phyloP scores from a whole-genome alignment of 2,329 filamentous ascomycete species.

The Colletotrichum eremochloae region DNA sequence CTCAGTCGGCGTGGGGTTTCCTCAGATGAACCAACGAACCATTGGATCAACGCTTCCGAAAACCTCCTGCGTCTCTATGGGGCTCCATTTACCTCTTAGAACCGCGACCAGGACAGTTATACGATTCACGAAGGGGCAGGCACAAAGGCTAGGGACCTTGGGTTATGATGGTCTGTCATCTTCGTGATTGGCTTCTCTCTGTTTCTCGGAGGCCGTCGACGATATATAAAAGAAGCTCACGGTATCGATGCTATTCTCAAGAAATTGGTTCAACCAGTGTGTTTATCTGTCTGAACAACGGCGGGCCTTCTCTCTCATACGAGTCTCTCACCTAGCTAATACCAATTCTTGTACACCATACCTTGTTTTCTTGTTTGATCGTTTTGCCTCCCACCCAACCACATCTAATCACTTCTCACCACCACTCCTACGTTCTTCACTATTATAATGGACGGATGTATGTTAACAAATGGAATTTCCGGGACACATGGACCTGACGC shows the following conservation, averaged over 20 bases:
- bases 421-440: neutral
- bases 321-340: constrained; percentile 1
- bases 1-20: constrained; percentile 12
- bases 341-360: constrained; percentile 10
- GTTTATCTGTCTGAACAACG: constrained; percentile 7
- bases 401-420: neutral
- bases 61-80: constrained; percentile 42
- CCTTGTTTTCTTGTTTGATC: neutral
- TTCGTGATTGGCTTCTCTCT: constrained; percentile 18
- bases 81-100: constrained; percentile 12
- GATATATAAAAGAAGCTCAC: constrained; percentile 37
- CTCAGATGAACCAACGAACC: constrained; percentile 11
- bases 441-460: constrained; percentile 42
- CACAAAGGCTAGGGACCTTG: constrained; percentile 4
- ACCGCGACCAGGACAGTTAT: neutral
- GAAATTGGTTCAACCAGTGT: constrained; percentile 8
- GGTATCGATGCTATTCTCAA: constrained; percentile 14
- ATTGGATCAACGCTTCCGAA: constrained; percentile 27
- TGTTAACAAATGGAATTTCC: constrained; percentile 1
- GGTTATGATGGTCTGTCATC: constrained; percentile 1
- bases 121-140: constrained; percentile 33
- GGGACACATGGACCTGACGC: neutral
- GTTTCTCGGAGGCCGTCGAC: constrained; percentile 30
- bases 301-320: neutral
- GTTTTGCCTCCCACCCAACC: neutral